phyloP scores from a whole-genome alignment of 208 protist genomes.

The Crithidia sp. region DNA sequence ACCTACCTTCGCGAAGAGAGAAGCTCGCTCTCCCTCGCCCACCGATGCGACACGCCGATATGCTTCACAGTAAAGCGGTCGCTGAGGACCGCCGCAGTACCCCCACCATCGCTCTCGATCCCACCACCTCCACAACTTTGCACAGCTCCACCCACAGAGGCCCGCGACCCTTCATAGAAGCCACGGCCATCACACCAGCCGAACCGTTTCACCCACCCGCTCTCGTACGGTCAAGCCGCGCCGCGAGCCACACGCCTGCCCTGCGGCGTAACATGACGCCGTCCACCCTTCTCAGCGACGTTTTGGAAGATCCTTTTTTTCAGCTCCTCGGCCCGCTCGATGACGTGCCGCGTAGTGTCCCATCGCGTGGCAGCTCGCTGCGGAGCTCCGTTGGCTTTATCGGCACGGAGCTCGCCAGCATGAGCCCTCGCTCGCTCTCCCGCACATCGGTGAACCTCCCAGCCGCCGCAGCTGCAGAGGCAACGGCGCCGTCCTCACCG shows the following conservation, averaged over 20 bases:
- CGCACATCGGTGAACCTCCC: background rate
- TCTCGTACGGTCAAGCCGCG: background rate
- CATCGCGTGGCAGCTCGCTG: background rate
- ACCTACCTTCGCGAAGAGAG: too few relatives aligned
- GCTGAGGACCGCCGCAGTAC: background rate
- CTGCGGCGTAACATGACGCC: background rate
- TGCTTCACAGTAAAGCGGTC: background rate
- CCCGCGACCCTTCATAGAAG: background rate
- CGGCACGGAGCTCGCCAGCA: background rate
- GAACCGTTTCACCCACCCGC: background rate
- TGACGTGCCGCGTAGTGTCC: too few relatives aligned
- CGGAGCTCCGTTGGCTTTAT: background rate
- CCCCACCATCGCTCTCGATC: background rate
- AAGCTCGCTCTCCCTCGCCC: background rate
- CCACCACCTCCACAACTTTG: background rate
- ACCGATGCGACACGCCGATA: background rate
- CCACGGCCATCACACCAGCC: background rate
- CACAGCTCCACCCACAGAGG: background rate
- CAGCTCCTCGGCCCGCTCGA: background rate
- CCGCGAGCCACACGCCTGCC: background rate
- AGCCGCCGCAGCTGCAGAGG: background rate
- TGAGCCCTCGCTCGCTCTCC: background rate
- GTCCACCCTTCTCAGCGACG: conserved; percentile 3
- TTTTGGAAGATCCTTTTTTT: background rate
- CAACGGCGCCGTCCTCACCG: too few relatives aligned